Evolutionary conservation across 495 filamentous ascomycete genomes (phyloP), one percentile per base, ranked within the genome.

Genomic region (Penicillium paxilli): DNA sequence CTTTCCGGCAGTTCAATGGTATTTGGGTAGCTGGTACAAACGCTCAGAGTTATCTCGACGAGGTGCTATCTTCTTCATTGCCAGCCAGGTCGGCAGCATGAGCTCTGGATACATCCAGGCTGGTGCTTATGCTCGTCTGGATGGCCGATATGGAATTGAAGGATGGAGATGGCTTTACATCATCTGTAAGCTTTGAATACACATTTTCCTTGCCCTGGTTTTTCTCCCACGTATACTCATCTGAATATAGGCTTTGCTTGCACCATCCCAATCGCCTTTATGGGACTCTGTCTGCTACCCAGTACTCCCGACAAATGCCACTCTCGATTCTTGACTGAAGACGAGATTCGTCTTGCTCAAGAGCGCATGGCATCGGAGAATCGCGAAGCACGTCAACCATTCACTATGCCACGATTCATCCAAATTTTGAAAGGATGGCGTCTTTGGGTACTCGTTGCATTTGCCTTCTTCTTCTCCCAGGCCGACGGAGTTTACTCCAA

Each of bases 1-100:
- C 60, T 90, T 94, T 4, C 91, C 91, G 5, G 65, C 62, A 4
- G 62, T 65, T 0, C 59, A 65, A 37, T 65, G 59, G 62, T 63
- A 63, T 40, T 51, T 72, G 14, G 69, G 69, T 22, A 51, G 66
- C 19, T 72, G 69, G 67, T 72, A 72, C 25, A 62, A 66, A 26
- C 55, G 64, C 30, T 58, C 62, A 8, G 69, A 72, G 49, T 49
- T 72, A 5, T 67, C 65, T 12, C 68, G 73, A 14, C 65, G 77
- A 23, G 75, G 68, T 4, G 74, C 71, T 7, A 58, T 76, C 28
- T 80, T 79, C 56, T 76, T 75, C 47, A 62, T 73, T 38, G 70
- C 68, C 3, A 59, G 71, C 30, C 64, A 72, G 17, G 63, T 80
- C 0, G 77, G 74, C 32, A 73, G 74, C 5, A 62, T 78, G 46